Evolutionary conservation across 345 rosid species (phyloP).

Genomic region (Eucalyptus guilfoylei): DNA sequence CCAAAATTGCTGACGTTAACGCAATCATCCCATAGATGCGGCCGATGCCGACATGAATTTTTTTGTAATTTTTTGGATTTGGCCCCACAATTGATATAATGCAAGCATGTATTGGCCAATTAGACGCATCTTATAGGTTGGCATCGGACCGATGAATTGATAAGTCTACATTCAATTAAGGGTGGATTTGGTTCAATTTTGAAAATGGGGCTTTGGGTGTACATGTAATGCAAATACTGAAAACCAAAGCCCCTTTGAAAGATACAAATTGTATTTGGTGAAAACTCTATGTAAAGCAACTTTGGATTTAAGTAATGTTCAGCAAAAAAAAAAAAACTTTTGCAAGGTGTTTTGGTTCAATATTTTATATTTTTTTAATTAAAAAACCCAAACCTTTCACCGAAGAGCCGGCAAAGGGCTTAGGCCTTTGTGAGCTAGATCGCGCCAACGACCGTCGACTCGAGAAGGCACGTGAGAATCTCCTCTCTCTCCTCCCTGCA

Average conservation of each 20-base stretch:
- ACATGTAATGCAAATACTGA: no score
- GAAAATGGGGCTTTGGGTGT: no score
- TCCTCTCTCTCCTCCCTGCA: no score
- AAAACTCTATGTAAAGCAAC: no score
- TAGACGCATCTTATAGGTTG: background rate
- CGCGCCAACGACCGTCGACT: fast-evolving
- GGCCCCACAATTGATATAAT: background rate
- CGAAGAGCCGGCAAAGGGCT: fast-evolving
- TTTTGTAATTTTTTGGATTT: background rate
- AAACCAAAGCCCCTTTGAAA: fast-evolving
- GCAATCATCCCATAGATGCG: fast-evolving
- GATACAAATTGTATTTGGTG: no score
- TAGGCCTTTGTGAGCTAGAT: fast-evolving
- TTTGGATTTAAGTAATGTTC: no score
- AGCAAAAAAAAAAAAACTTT: no score
- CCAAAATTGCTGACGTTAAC: fast-evolving
- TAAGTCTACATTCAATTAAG: no score
- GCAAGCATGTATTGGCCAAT: background rate
- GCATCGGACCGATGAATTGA: background rate
- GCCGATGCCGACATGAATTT: fast-evolving
- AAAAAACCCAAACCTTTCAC: no score
- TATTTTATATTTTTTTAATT: no score
- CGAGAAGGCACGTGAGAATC: fast-evolving
- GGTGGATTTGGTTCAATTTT: no score
- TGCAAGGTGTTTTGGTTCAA: no score